These are phyloP conservation scores for Tetrapisispora iriomotensis DNA, from an alignment of 805 yeast species.

Conservation along the genomic window DNA sequence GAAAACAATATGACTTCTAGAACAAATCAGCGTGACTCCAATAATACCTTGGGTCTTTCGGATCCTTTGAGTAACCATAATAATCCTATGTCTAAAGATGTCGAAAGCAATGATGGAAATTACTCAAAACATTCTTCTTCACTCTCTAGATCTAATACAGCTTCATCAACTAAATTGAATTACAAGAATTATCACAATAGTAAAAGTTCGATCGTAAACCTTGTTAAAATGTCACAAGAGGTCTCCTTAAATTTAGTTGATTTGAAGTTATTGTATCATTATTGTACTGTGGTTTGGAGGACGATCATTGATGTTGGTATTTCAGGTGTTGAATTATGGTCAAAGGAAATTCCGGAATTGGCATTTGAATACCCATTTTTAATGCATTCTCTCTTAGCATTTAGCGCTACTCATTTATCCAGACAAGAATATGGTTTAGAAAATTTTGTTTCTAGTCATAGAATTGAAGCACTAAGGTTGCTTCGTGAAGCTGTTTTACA, in stretches of 20 bases:
- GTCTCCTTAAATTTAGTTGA: slow-evolving; percentile 58
- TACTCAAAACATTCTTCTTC: background rate
- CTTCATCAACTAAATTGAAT: background rate
- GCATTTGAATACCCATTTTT: slow-evolving; percentile 83
- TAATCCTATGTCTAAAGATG: no score
- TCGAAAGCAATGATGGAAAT: background rate
- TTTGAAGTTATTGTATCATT: slow-evolving; percentile 76
- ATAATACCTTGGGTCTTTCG: no score
- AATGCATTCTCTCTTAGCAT: slow-evolving; percentile 86
- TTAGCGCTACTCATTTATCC: slow-evolving; percentile 85
- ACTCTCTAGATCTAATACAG: background rate
- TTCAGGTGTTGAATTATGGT: slow-evolving; percentile 74
- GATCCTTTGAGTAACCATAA: no score
- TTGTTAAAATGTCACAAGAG: slow-evolving; percentile 10
- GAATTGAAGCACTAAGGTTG: slow-evolving; percentile 76
- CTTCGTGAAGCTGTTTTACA: slow-evolving; percentile 79
- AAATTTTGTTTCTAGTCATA: slow-evolving; percentile 72
- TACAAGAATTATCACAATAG: background rate
- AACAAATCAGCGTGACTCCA: no score
- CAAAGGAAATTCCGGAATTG: slow-evolving; percentile 73
- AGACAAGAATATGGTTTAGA: slow-evolving; percentile 67
- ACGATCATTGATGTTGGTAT: slow-evolving; percentile 89
- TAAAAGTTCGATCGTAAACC: slow-evolving; percentile 8
- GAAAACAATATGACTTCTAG: no score
- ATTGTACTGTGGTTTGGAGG: slow-evolving; percentile 71